Evolutionary conservation across 177 flowering plant genomes (phyloP).

Genomic region (Telopea speciosissima): DNA sequence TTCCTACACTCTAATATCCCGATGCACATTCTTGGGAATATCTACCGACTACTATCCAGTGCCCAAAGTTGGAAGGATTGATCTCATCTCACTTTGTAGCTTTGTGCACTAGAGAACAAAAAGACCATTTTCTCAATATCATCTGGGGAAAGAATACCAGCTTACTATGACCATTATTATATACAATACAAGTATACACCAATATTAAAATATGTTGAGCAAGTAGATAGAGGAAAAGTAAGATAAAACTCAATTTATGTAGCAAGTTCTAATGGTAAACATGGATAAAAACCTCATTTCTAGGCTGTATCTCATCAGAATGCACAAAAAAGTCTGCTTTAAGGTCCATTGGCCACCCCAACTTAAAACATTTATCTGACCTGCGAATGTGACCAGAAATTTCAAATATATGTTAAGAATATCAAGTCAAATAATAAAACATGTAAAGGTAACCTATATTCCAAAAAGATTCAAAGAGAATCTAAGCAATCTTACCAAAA

Average conservation of each 20-base stretch:
- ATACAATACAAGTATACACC: not conserved
- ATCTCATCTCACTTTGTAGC: not conserved
- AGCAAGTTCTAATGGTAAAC: not conserved
- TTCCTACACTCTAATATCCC: too few species aligned
- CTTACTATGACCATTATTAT: not conserved
- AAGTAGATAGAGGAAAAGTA: not conserved
- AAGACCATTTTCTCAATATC: not conserved
- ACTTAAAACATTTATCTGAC: constrained; percentile 63
- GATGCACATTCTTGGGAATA: too few species aligned
- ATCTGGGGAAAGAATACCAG: not conserved
- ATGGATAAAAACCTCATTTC: constrained; percentile 22
- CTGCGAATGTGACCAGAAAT: constrained; percentile 26
- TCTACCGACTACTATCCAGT: too few species aligned
- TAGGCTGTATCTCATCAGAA: constrained; percentile 12
- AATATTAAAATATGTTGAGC: not conserved
- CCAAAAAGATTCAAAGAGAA: not conserved
- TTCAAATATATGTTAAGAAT: not conserved
- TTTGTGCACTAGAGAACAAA: not conserved
- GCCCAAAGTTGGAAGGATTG: too few species aligned
- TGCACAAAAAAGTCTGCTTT: constrained; percentile 67
- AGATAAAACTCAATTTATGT: not conserved
- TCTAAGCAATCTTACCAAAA: constrained; percentile 53
- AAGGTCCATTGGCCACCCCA: constrained; percentile 78
- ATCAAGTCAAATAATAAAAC: not conserved
- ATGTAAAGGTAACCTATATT: too few species aligned